phyloP scores from a whole-genome alignment of 2,329 filamentous ascomycete genomes.

The Fusarium sp. region DNA sequence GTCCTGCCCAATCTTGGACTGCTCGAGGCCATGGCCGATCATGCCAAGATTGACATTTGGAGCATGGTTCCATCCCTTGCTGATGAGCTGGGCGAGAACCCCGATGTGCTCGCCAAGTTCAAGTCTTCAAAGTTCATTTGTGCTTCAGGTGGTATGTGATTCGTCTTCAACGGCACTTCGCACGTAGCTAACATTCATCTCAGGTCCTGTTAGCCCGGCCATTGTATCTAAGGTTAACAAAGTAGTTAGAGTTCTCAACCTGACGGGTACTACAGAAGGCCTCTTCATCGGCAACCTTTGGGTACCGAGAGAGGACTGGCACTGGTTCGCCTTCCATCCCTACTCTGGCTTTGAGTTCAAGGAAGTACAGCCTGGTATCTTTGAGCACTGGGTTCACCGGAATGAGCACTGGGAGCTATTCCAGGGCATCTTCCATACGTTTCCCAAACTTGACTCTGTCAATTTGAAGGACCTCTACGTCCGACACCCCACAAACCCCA shows the following conservation, averaged over 20 bases:
- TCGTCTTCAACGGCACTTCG: no score
- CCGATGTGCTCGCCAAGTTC: constrained; percentile 49
- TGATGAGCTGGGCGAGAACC: constrained; percentile 49
- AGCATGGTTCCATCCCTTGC: constrained; percentile 52
- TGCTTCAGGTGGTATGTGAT: constrained; percentile 36
- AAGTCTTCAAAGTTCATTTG: constrained; percentile 50
- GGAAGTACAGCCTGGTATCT: constrained; percentile 45
- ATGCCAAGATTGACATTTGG: constrained; percentile 53
- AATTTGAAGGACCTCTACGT: constrained; percentile 49
- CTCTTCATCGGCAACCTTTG: constrained; percentile 50
- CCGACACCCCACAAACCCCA: constrained; percentile 43
- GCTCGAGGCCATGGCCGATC: constrained; percentile 49
- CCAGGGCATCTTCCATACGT: constrained; percentile 49
- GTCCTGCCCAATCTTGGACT: constrained; percentile 52
- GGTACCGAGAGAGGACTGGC: constrained; percentile 45
- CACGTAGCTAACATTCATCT: background rate
- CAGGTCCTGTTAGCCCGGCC: constrained; percentile 44
- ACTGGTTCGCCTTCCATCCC: constrained; percentile 50
- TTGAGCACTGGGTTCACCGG: constrained; percentile 49
- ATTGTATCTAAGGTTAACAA: constrained; percentile 48
- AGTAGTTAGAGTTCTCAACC: constrained; percentile 48
- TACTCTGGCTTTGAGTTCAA: constrained; percentile 52
- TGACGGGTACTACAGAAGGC: constrained; percentile 51
- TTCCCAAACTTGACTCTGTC: constrained; percentile 42
- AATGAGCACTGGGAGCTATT: constrained; percentile 41